phyloP scores from a whole-genome alignment of 2,329 filamentous ascomycete species.

The Epichloe sp. region DNA sequence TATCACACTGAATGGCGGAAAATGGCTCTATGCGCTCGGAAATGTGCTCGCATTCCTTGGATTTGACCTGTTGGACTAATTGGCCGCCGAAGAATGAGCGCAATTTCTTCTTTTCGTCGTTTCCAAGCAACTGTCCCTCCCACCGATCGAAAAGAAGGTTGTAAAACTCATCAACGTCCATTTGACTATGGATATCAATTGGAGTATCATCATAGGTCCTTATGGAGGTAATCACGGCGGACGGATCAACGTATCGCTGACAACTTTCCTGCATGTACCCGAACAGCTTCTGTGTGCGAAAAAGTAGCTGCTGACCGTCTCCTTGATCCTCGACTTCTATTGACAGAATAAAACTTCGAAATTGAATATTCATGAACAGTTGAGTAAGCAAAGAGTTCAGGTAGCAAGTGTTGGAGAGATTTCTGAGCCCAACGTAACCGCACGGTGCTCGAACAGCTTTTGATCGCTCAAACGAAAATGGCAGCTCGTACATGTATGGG shows the following conservation, averaged over 20 bases:
- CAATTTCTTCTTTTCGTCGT: constrained; percentile 58
- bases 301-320: constrained; percentile 53
- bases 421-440: constrained; percentile 80
- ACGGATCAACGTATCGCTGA: constrained; percentile 59
- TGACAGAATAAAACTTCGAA: constrained; percentile 70
- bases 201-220: constrained; percentile 68
- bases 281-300: constrained; percentile 71
- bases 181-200: constrained; percentile 82
- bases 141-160: constrained; percentile 85
- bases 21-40: constrained; percentile 85
- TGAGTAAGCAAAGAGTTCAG: constrained; percentile 91
- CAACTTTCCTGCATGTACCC: constrained; percentile 74
- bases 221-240: constrained; percentile 59
- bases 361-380: constrained; percentile 87
- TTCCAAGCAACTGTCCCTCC: constrained; percentile 63
- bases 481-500: constrained; percentile 48
- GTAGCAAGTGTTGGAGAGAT: constrained; percentile 93
- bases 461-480: constrained; percentile 48
- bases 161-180: constrained; percentile 98
- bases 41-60: constrained; percentile 85
- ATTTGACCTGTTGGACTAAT: constrained; percentile 88
- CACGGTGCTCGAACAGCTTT: constrained; percentile 61
- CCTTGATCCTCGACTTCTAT: constrained; percentile 41
- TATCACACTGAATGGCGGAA: constrained; percentile 89
- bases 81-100: constrained; percentile 83